These are phyloP conservation scores for Diaporthe eres DNA, from an alignment of 2,329 filamentous ascomycete genomes.

Conservation along the genomic window DNA sequence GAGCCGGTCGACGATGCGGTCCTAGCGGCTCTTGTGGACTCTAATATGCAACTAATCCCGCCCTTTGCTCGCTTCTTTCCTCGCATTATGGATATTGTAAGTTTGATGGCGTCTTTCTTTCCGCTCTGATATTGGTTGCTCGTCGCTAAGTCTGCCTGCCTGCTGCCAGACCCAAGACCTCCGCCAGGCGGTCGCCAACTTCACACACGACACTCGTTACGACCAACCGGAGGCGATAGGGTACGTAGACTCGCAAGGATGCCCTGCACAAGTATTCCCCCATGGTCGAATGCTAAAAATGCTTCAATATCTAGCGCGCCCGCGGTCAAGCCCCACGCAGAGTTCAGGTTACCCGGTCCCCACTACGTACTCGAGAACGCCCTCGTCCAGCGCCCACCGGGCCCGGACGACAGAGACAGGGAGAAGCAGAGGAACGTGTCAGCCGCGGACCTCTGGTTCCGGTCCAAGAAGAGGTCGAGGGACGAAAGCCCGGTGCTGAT, in stretches of 20 bases:
- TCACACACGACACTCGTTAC: conserved; percentile 36
- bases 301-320: conserved; percentile 30
- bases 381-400: neutral
- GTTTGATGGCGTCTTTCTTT: conserved; percentile 9
- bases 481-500: neutral
- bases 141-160: neutral
- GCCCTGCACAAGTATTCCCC: too few relatives aligned
- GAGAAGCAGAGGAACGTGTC: conserved; percentile 27
- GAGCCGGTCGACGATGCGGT: conserved; percentile 51
- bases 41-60: conserved; percentile 52
- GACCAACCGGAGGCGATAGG: conserved; percentile 37
- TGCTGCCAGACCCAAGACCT: conserved; percentile 39
- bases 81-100: conserved; percentile 40
- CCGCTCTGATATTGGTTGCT: neutral
- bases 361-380: conserved; percentile 40
- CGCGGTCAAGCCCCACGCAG: conserved; percentile 25
- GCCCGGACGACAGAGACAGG: conserved; percentile 17
- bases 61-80: conserved; percentile 49
- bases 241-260: conserved; percentile 9
- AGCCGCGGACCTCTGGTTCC: conserved; percentile 31
- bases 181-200: conserved; percentile 39
- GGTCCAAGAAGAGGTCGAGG: conserved; percentile 3
- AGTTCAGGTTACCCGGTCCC: conserved; percentile 37
- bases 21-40: conserved; percentile 52
- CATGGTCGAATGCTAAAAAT: neutral